Conservation (phyloP, 169 alveolate genomes). For the Theileria equi region DNA sequence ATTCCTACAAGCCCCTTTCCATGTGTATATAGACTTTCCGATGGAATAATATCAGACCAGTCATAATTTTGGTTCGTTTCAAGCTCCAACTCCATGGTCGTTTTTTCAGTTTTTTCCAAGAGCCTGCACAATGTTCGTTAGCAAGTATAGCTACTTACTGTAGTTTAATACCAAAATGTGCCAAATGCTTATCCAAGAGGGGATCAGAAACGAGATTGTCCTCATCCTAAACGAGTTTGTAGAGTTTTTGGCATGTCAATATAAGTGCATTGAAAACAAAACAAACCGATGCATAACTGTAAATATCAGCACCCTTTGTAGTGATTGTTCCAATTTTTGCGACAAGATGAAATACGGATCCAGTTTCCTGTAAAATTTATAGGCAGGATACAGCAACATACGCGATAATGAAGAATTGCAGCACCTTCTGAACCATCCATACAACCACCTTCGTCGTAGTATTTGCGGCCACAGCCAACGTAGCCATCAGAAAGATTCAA, state of each 20-base stretch:
- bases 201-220: constrained; percentile 84
- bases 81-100: constrained; percentile 79
- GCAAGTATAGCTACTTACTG: constrained; percentile 59
- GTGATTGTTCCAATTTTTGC: constrained; percentile 91
- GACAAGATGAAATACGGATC: constrained; percentile 82
- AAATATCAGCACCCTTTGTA: constrained; percentile 87
- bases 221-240: constrained; percentile 61
- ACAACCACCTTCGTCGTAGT: constrained; percentile 86
- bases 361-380: constrained; percentile 63
- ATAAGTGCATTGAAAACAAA: background rate
- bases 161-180: constrained; percentile 85
- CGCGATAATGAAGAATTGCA: constrained; percentile 80
- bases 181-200: constrained; percentile 79
- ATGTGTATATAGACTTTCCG: constrained; percentile 38
- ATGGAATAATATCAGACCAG: constrained; percentile 68
- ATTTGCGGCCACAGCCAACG: constrained; percentile 87
- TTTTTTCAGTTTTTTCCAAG: constrained; percentile 80
- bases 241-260: constrained; percentile 35
- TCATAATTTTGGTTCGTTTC: constrained; percentile 78
- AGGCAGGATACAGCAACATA: background rate
- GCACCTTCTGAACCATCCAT: constrained; percentile 87
- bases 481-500: constrained; percentile 75
- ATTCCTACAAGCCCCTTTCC: constrained; percentile 74
- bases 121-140: constrained; percentile 3
- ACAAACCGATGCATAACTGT: constrained; percentile 83